These are phyloP conservation scores for Blastocladiella emersonii DNA, from an alignment of 371 early-diverging fungal species.

Conservation along the genomic window DNA sequence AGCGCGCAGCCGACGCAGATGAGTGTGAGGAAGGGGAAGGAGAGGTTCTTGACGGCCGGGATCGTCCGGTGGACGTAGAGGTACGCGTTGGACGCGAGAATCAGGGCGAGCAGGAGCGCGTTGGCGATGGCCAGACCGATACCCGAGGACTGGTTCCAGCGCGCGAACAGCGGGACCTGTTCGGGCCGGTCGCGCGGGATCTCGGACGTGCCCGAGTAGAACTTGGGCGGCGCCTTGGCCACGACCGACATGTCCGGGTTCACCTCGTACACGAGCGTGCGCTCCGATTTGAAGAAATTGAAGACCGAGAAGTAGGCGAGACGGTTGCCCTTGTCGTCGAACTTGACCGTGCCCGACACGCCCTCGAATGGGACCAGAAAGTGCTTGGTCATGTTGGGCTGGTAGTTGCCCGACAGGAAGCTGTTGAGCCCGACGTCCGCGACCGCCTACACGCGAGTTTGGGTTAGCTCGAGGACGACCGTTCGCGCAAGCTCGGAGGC, in stretches of 20 bases:
- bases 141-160: background rate
- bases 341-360: too few species aligned
- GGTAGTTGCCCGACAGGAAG: too few species aligned
- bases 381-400: too few species aligned
- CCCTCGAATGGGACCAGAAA: too few species aligned
- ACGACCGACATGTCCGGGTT: background rate
- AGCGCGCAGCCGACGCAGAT: background rate
- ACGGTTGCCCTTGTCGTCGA: background rate
- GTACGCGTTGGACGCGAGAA: background rate
- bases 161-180: too few species aligned
- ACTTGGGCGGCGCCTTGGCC: background rate
- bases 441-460: too few species aligned
- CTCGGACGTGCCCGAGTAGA: background rate
- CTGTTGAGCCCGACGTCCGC: too few species aligned
- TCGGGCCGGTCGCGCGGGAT: background rate
- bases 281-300: background rate
- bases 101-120: background rate
- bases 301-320: background rate
- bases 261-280: background rate
- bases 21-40: background rate
- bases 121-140: background rate
- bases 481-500: too few species aligned
- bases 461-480: too few species aligned
- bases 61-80: background rate
- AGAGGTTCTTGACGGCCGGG: background rate